phyloP scores from a whole-genome alignment of 2,329 filamentous ascomycete genomes.

The Fulvia fulva region DNA sequence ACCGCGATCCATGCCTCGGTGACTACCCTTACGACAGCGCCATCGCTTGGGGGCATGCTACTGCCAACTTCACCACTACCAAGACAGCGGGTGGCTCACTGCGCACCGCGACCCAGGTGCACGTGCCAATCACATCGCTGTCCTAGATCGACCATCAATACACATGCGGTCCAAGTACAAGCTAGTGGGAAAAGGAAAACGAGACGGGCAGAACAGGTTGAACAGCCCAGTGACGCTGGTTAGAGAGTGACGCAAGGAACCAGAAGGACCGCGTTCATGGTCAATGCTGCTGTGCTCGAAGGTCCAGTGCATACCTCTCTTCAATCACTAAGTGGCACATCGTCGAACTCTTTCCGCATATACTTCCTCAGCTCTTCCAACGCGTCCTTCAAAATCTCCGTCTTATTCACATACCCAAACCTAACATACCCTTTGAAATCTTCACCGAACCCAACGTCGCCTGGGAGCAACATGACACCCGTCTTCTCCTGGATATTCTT shows the following conservation, averaged over 20 bases:
- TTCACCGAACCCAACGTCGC: conserved; percentile 67
- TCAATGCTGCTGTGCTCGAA: background rate
- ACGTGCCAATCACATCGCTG: conserved; percentile 19
- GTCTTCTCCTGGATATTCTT: conserved; percentile 62
- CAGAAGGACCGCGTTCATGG: background rate
- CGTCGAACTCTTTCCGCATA: conserved; percentile 54
- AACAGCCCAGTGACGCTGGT: background rate
- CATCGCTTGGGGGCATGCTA: conserved; percentile 19
- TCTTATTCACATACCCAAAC: conserved; percentile 71
- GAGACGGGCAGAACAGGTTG: background rate
- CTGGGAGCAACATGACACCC: conserved; percentile 72
- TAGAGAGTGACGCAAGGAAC: background rate
- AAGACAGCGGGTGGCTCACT: conserved; percentile 13
- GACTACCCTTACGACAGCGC: conserved; percentile 21
- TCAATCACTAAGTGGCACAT: conserved; percentile 37
- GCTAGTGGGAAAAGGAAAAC: no score
- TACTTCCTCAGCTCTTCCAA: conserved; percentile 55
- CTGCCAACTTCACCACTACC: conserved; percentile 12
- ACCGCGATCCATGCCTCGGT: conserved; percentile 20
- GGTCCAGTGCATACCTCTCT: background rate
- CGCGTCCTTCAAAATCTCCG: conserved; percentile 63
- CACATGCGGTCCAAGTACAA: background rate
- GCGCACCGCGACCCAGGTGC: conserved; percentile 12
- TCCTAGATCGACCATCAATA: background rate
- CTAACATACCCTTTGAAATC: conserved; percentile 73